Evolutionary conservation across 192 early-diverging fungal species (phyloP), one percentile per base, ranked within the genome.

Genomic region (Entomortierella beljakovae): DNA sequence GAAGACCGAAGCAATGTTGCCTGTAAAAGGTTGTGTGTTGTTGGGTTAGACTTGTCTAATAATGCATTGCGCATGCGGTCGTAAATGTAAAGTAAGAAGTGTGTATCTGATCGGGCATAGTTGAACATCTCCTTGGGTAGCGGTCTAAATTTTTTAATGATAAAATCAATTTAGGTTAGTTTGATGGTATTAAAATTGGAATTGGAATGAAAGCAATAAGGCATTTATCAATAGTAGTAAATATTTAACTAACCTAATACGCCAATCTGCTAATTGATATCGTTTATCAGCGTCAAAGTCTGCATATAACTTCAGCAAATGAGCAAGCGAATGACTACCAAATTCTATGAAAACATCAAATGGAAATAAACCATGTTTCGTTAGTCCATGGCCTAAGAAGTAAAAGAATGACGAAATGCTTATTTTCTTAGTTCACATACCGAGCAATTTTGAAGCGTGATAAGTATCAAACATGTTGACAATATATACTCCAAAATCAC

Each of bases 381-480:
- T n/a, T n/a, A n/a, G n/a, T n/a, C n/a, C n/a, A n/a, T n/a, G n/a
- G n/a, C n/a, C n/a, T n/a, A n/a, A n/a, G n/a, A n/a, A n/a, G n/a
- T n/a, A n/a, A n/a, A n/a, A n/a, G n/a, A n/a, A n/a, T n/a, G n/a
- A n/a, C n/a, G n/a, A n/a, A n/a, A n/a, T n/a, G n/a, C n/a, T n/a
- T n/a, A n/a, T 16, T 46, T 3, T 37, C 8, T 22, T 13, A 57
- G 1, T 25, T n/a, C 25, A 56, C 70, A 59, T 73, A 86, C 81
- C 82, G n/a, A 99, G 86, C 29, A 94, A 82, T 38, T 94, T 86
- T 4, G 96, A 91, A 13, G 97, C 97, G 61, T 97, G 95, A 80
- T 92, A 98, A 0, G 98, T 99, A 82, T 99, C 98, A 77, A 98
- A 99, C 20, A 99, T 75, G 46, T 95, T 94, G 6, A 99, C 98